Base-by-base conservation (phyloP, 257 asterid genomes). In the Fraxinus excelsior region DNA sequence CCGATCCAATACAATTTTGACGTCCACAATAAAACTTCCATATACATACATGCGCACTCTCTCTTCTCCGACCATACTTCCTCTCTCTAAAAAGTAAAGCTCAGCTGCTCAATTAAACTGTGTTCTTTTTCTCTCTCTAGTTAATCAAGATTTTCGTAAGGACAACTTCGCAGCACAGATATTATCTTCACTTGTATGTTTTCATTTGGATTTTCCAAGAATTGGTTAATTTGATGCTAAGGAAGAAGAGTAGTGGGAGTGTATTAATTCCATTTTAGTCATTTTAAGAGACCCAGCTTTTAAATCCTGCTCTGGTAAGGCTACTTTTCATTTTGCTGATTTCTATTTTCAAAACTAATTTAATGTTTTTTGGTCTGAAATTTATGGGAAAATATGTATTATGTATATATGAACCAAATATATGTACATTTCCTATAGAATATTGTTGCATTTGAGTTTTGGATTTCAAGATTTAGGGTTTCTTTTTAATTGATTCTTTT, bases 1-100 rank as follows among this genome's bases (percentile, higher is more conserved):
- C 88, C 81, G 83, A 84, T 87, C 79, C 77, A 87, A 86, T 87
- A 66, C 76, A 76, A 29, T 19, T 87, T 91, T 91, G 91, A 87
- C 92, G 94, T 91, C 96, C 94, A 93, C 85, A 79, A 81, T 84
- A 86, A 85, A 80, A 62, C 84, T 38, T 79, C 75, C 34, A 23
- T 23, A 62, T 62, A 9, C 32, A 62, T 8, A 2, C 0, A 9
- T 58, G 7, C 18, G 18, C 3, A n/a, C 51, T 75, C 83, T 56
- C 12, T 56, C 28, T 28, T 56, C 28, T 56, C 58, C 7, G 58
- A n/a, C 28, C 28, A 21, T 58, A 19, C 25, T 2, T 23, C 9
- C 66, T 21, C 66, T 58, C 66, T 58, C 26, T 23, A 25, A 72
- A 76, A 83, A 82, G 79, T 72, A 82, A 73, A 79, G 74, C 78